Evolutionary conservation across 169 alveolate species (phyloP), one percentile per base, ranked within the genome.

Genomic region (Plasmodium relictum): DNA sequence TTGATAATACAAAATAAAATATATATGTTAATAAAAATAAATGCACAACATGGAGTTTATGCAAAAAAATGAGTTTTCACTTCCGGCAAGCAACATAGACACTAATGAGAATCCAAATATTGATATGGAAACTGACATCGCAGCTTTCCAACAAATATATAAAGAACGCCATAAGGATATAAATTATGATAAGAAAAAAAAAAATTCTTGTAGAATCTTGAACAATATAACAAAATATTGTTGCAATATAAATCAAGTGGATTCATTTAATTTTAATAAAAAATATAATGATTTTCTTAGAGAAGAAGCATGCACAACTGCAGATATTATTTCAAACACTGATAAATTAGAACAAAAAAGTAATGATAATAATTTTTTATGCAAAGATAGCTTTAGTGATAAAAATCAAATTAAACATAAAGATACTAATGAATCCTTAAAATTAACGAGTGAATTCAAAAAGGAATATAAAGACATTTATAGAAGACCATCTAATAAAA

Each of bases 171-270:
- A 4, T 58, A 76, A 41, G 56, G 22, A 44, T 18, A 48, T 24
- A 16, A 18, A 31, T 63, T 48, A 42, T 20, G 20, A 45, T 41
- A 14, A 26, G 16, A 14, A 52, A 5, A 58, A 76, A 22, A 58
- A 76, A 39, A 31, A 18, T 31, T 42, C 50, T 44, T 76, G 22
- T 68, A 10, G 56, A n/a, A 9, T 63, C 5, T 76, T 76, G 18
- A 24, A 41, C 2, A 76, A 41, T 26, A 63, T 76, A 26, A 41
- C 52, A 76, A 76, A 76, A 76, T 76, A 41, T 68, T 68, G 71
- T 44, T 76, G 89, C 26, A 76, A 76, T 76, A 56, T 14, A 45
- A 31, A 59, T 52, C 41, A 48, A 9, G 48, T 37, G 62, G 68
- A 63, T n/a, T 76, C 89, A 2, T 63, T 76, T 16, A 14, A 31